A percentile compares a stretch with the other conserved stretches of the same genome.
Evolutionary conservation across 2,329 filamentous ascomycete species (phyloP).

Genomic region (Thielaviopsis ethacetica): DNA sequence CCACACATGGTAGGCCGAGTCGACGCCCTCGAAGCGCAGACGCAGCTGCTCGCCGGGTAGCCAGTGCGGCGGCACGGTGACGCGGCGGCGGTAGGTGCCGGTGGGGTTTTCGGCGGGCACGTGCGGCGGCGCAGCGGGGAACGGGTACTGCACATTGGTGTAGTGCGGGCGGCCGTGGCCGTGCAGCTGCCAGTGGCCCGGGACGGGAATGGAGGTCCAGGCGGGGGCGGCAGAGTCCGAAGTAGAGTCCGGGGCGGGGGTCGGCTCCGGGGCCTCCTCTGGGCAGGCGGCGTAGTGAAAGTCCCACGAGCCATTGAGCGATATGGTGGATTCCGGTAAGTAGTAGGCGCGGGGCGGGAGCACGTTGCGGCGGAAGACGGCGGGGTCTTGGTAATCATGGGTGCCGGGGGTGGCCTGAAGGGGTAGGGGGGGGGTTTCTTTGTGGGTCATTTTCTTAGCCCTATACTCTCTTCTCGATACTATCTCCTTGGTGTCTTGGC

Average conservation of each 20-base stretch:
- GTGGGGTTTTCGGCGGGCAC: conserved; percentile 44
- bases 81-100: conserved; percentile 39
- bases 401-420: conserved; percentile 20
- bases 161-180: conserved; percentile 53
- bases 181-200: conserved; percentile 56
- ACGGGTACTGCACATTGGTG: conserved; percentile 52
- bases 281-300: conserved; percentile 34
- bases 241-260: too few relatives aligned
- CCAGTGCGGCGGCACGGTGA: conserved; percentile 36
- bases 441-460: neutral
- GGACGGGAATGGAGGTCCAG: conserved; percentile 40
- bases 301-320: conserved; percentile 40
- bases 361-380: conserved; percentile 35
- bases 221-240: neutral
- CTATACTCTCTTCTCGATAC: too few relatives aligned
- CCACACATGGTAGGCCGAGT: conserved; percentile 55
- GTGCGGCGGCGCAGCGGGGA: conserved; percentile 49
- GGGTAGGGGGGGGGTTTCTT: conserved; percentile 16
- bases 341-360: conserved; percentile 35
- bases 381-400: conserved; percentile 33
- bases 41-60: conserved; percentile 33
- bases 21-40: conserved; percentile 60
- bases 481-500: too few relatives aligned
- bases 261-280: conserved; percentile 20
- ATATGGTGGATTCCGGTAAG: conserved; percentile 31